These are phyloP conservation scores for Phialophora expanda DNA, from an alignment of 2,329 filamentous ascomycete species.

Conservation along the genomic window DNA sequence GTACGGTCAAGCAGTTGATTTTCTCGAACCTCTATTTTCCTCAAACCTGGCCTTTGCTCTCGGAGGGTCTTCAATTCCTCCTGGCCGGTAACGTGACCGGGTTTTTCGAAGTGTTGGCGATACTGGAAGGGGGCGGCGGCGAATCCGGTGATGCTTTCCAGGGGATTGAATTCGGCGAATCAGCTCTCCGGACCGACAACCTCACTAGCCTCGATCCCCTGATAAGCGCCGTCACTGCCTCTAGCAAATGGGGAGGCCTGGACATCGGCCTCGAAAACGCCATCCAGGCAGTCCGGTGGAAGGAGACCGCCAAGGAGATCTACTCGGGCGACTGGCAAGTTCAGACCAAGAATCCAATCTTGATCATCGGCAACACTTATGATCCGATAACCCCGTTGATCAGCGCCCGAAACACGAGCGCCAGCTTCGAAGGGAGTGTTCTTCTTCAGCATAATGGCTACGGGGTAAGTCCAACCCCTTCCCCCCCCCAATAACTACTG, in stretches of 20 bases:
- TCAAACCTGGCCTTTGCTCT: conserved; percentile 18
- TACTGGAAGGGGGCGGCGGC: not conserved
- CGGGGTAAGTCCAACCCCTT: not conserved
- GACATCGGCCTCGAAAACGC: not conserved
- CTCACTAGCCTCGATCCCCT: conserved; percentile 19
- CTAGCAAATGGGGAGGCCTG: not conserved
- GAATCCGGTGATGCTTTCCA: not conserved
- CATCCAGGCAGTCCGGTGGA: conserved; percentile 31
- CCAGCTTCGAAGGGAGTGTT: conserved; percentile 39
- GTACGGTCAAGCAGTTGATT: not conserved
- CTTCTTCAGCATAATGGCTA: conserved; percentile 37
- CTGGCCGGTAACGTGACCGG: conserved; percentile 1
- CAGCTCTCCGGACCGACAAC: conserved; percentile 13
- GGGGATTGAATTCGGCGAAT: conserved; percentile 27
- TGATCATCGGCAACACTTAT: conserved; percentile 41
- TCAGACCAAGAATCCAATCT: conserved; percentile 40
- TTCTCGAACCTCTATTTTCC: conserved; percentile 9
- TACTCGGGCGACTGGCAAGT: conserved; percentile 37
- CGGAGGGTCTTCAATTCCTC: conserved; percentile 12
- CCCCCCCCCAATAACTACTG: not conserved
- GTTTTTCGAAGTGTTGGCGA: not conserved
- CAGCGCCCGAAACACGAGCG: conserved; percentile 39
- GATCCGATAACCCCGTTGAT: conserved; percentile 41
- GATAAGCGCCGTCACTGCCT: not conserved
- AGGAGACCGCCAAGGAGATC: conserved; percentile 37